These are phyloP conservation scores for Torulaspora indica DNA, from an alignment of 805 yeast genomes.

Conservation along the genomic window DNA sequence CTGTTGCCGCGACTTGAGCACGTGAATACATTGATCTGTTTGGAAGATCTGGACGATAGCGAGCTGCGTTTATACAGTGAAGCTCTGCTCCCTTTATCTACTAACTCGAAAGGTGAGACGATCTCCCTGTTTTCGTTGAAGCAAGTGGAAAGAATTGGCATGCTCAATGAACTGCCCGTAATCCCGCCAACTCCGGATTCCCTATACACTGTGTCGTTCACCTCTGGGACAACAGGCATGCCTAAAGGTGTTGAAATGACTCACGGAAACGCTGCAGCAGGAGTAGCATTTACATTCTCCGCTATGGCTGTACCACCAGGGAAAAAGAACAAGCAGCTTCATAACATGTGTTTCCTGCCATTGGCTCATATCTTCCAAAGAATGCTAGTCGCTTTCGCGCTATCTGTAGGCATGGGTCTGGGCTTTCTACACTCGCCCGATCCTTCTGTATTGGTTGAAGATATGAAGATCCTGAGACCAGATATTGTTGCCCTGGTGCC, in stretches of 20 bases:
- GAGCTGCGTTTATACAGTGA: conserved; percentile 34
- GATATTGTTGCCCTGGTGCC: conserved; percentile 55
- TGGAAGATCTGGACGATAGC: conserved; percentile 43
- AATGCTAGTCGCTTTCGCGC: conserved; percentile 40
- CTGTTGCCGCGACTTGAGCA: conserved; percentile 40
- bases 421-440: conserved; percentile 54
- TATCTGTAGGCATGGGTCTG: conserved; percentile 45
- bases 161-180: conserved; percentile 40
- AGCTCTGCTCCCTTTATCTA: conserved; percentile 29
- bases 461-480: conserved; percentile 52
- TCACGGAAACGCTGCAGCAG: conserved; percentile 50
- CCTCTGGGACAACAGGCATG: conserved; percentile 71
- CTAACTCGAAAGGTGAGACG: conserved; percentile 31
- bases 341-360: conserved; percentile 46
- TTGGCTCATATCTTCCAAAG: conserved; percentile 58
- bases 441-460: conserved; percentile 53
- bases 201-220: conserved; percentile 59
- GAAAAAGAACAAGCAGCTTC: conserved; percentile 27
- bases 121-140: conserved; percentile 41
- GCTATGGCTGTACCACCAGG: conserved; percentile 31
- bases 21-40: conserved; percentile 51
- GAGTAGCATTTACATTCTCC: conserved; percentile 42
- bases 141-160: conserved; percentile 41
- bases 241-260: conserved; percentile 66
- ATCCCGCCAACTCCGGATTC: conserved; percentile 50